Evolutionary conservation across 2,329 filamentous ascomycete genomes (phyloP).

Genomic region (Diplodia intermedia): DNA sequence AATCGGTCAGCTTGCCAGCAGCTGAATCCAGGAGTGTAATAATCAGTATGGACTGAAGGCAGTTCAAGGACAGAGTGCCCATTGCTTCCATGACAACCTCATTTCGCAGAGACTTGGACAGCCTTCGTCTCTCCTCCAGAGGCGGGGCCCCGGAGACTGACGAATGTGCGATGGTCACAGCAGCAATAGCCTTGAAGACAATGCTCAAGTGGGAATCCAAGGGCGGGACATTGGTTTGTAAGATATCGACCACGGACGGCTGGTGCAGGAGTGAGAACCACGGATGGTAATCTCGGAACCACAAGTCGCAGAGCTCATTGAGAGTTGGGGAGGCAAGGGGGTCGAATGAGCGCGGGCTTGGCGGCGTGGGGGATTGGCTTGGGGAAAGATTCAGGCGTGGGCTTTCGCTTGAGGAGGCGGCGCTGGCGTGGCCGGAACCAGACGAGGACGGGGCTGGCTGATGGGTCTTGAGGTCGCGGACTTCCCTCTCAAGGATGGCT

Average conservation of each 20-base stretch:
- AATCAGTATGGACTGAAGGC: slow-evolving; percentile 45
- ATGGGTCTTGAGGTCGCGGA: slow-evolving; percentile 36
- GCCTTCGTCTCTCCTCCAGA: slow-evolving; percentile 36
- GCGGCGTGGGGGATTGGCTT: neutral
- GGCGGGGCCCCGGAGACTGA: slow-evolving; percentile 37
- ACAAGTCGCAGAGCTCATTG: slow-evolving; percentile 41
- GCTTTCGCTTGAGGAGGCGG: slow-evolving; percentile 26
- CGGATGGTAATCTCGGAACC: slow-evolving; percentile 48
- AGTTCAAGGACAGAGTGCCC: slow-evolving; percentile 41
- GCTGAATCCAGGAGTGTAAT: slow-evolving; percentile 43
- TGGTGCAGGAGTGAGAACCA: slow-evolving; percentile 49
- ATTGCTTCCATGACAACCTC: slow-evolving; percentile 42
- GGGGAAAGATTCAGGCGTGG: neutral
- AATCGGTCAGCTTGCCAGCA: slow-evolving; percentile 42
- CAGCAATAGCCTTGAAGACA: slow-evolving; percentile 44
- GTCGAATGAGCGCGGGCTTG: slow-evolving; percentile 35
- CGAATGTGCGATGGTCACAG: slow-evolving; percentile 41
- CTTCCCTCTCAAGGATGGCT: slow-evolving; percentile 38
- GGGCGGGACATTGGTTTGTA: slow-evolving; percentile 33
- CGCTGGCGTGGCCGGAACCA: slow-evolving; percentile 1
- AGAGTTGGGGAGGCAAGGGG: slow-evolving; percentile 34
- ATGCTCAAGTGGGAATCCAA: slow-evolving; percentile 33
- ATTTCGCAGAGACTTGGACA: slow-evolving; percentile 40
- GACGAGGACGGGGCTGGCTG: slow-evolving; percentile 30
- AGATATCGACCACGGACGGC: slow-evolving; percentile 36